phyloP scores from a whole-genome alignment of 352 stramenopile genomes.

The Pythium monospermum region DNA sequence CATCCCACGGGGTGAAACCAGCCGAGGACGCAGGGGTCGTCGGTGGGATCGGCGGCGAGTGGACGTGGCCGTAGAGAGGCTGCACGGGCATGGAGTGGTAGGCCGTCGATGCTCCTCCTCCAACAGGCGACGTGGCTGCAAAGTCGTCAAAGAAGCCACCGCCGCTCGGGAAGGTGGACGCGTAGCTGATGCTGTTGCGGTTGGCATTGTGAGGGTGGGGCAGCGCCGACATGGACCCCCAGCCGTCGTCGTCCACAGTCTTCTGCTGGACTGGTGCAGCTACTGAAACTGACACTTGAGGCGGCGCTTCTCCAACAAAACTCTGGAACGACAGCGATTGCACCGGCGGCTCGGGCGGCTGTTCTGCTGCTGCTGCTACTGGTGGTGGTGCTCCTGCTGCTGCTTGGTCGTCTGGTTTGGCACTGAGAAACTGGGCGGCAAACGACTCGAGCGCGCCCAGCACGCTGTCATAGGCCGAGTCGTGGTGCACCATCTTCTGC shows the following conservation, averaged over 20 bases:
- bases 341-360: conserved; percentile 22
- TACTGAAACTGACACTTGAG: background rate
- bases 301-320: conserved; percentile 42
- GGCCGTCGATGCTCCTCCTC: too few species aligned
- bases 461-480: conserved; percentile 32
- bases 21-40: conserved; percentile 1
- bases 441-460: conserved; percentile 43
- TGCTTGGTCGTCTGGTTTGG: background rate
- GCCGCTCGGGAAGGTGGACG: background rate
- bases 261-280: background rate
- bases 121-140: too few species aligned
- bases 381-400: background rate
- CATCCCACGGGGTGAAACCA: conserved; percentile 33
- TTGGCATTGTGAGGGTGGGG: too few species aligned
- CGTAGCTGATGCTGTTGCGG: too few species aligned
- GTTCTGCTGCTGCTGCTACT: background rate
- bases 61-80: too few species aligned
- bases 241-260: background rate
- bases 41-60: conserved; percentile 5
- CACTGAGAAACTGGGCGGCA: conserved; percentile 17
- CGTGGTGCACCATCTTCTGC: conserved; percentile 40
- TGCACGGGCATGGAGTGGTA: conserved; percentile 17
- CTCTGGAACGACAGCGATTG: conserved; percentile 54
- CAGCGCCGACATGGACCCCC: background rate
- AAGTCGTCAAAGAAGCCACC: conserved; percentile 1